Conservation (phyloP, 164 flowering plant species). For the Houttuynia cordata region DNA sequence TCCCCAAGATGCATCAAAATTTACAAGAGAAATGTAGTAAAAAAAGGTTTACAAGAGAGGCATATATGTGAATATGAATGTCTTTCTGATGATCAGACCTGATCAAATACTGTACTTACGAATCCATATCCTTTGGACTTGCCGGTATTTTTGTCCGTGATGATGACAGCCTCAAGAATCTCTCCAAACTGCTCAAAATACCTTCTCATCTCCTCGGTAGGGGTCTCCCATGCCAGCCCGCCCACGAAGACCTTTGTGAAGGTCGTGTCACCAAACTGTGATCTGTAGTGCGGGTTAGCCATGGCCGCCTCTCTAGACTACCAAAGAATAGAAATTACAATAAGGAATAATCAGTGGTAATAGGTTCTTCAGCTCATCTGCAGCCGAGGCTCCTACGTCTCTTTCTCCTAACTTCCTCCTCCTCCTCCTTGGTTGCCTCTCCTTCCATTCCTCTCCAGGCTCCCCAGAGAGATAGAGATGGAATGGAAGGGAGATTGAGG, state of each 20-base stretch:
- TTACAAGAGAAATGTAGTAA: no score
- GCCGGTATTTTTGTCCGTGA: constrained; percentile 66
- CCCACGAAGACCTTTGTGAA: constrained; percentile 86
- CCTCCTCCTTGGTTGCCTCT: constrained; percentile 10
- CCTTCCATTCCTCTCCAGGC: constrained; percentile 11
- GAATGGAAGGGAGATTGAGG: constrained; percentile 6
- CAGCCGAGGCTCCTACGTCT: constrained; percentile 3
- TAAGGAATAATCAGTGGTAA: background rate
- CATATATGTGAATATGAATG: no score
- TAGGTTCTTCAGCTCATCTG: background rate
- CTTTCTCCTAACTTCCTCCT: constrained; percentile 1
- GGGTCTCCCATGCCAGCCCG: constrained; percentile 96
- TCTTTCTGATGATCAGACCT: no score
- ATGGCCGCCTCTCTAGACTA: constrained; percentile 11
- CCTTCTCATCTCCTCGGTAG: constrained; percentile 56
- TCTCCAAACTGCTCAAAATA: constrained; percentile 89
- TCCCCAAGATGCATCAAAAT: no score
- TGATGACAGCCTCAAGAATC: constrained; percentile 88
- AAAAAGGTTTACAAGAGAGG: no score
- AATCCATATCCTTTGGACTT: constrained; percentile 96
- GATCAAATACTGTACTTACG: constrained; percentile 32
- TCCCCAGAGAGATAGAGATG: constrained; percentile 6
- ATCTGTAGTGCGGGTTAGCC: constrained; percentile 61
- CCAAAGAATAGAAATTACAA: background rate
- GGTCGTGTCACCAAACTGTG: constrained; percentile 86